Base-by-base conservation (phyloP, 73 alveolate species). In the Loxodes magnus region DNA sequence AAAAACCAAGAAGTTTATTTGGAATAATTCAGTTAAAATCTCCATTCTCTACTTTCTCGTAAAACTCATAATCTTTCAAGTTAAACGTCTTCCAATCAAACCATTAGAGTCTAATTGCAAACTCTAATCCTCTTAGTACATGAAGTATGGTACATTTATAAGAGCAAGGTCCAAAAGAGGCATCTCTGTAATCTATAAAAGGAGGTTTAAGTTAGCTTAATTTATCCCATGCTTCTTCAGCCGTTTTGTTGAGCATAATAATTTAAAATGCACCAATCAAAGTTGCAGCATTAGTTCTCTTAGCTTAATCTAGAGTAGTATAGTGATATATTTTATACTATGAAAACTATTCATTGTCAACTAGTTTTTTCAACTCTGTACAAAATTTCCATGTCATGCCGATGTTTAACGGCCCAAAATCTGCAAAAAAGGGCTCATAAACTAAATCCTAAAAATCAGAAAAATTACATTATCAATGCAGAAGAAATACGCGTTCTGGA, bases 251-350 rank as follows among this genome's bases (percentile, higher is more conserved):
- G 17, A 74, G 44, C 35, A 67, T 56, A 30, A 89, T 76, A 43
- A 88, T 79, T 77, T 84, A 55, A 66, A 71, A 90, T 21, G 93
- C 88, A 2, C 98, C 94, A 84, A 90, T 90, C 23, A 90, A 63
- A 55, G 57, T 72, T 15, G 88, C 89, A 15, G 93, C 96, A 62
- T 79, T 79, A 16, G 96, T 90, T 54, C 76, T 70, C 51, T 74
- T 79, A 7, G 54, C 68, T 28, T 24, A 58, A 35, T 70, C 77
- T 21, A 62, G 67, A 12, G 78, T 28, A 6, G 88, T 67, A 63
- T 79, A 68, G 63, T 84, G 96, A 33, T 57, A 79, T 4, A 79
- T 72, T 41, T 69, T 74, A 56, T 71, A 41, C n/a, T 42, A 34
- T 4, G 58, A 19, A 51, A 28, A 72, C 28, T 37, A 12, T 15